Evolutionary conservation across 208 protist genomes (phyloP), one percentile per base, ranked within the genome.

Genomic region (Leishmania tropica): DNA sequence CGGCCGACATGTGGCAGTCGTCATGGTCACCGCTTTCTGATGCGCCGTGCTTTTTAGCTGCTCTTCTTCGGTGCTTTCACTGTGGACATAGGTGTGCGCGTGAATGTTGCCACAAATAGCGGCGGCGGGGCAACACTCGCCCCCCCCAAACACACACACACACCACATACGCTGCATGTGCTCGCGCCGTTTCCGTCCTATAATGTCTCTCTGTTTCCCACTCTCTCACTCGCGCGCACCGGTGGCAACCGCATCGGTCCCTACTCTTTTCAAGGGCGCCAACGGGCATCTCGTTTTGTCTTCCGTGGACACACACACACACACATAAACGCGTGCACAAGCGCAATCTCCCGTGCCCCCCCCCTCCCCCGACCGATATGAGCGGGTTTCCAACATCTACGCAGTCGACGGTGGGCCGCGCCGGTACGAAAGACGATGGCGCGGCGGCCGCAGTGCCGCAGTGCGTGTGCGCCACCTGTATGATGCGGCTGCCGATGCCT

Each of bases 391-490:
- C 37, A 4, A 82, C 72, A 3, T 73, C 82, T 19, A 79, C 78
- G 11, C 72, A 58, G 17, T 85, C 82, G 37, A 81, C 78, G 3
- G 80, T 58, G 28, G 78, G 82, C 56, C 82, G 74, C 54, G 45
- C 53, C 19, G 82, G 78, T 7, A 58, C 58, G 21, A 81, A 77
- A 53, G 81, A 79, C 7, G 76, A 85, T 42, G 62, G 58, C 28
- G 47, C 24, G 24, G 64, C 31, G 84, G 53, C 83, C 28, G 35
- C 70, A 51, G 76, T 62, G 68, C 75, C 84, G 73, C 79, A 92
- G 84, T 97, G 92, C 81, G 84, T 96, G 21, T 97, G 95, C 81
- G 88, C 91, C 40, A 96, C 90, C 42, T 97, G 95, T 80, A 83
- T 94, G 68, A 87, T 90, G 45, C 85, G 86, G 17, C 70, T 93